phyloP scores from a whole-genome alignment of 2,329 filamentous ascomycete genomes.

The Fonsecaea erecta region DNA sequence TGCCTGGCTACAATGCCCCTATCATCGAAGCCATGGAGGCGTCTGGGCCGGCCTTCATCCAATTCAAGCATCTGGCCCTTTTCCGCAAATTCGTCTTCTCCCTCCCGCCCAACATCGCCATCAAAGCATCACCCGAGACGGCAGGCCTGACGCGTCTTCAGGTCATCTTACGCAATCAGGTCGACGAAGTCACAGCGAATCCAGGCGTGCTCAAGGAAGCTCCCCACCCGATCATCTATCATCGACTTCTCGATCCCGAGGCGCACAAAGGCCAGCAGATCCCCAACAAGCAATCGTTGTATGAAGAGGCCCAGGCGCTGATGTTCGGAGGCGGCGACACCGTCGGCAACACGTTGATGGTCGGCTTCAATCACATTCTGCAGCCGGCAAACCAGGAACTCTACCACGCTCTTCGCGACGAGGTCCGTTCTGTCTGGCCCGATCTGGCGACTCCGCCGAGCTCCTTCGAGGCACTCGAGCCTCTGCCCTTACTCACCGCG shows the following conservation, averaged over 20 bases:
- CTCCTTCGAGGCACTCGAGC: conserved; percentile 39
- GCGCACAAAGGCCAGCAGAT: conserved; percentile 5
- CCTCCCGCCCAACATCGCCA: conserved; percentile 45
- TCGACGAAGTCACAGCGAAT: conserved; percentile 34
- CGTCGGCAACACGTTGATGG: conserved; percentile 39
- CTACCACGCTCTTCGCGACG: conserved; percentile 17
- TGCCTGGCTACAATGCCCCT: conserved; percentile 34
- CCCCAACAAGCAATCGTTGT: conserved; percentile 31
- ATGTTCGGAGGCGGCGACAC: conserved; percentile 44
- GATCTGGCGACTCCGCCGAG: conserved; percentile 5
- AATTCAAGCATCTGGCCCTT: conserved; percentile 38
- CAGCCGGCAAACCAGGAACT: conserved; percentile 28
- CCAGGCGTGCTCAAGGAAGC: conserved; percentile 36
- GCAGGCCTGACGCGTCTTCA: conserved; percentile 32
- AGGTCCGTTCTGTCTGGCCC: conserved; percentile 29
- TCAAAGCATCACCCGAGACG: conserved; percentile 25
- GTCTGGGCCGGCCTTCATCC: conserved; percentile 29
- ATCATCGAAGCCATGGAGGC: conserved; percentile 38
- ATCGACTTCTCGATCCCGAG: conserved; percentile 37
- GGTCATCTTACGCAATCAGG: conserved; percentile 23
- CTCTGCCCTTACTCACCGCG: conserved; percentile 39
- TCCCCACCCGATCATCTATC: conserved; percentile 43
- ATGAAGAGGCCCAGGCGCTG: conserved; percentile 41
- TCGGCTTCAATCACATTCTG: conserved; percentile 40
- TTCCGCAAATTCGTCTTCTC: conserved; percentile 46